Base-by-base conservation (phyloP, 2,329 filamentous ascomycete genomes). In the Clonostachys solani region DNA sequence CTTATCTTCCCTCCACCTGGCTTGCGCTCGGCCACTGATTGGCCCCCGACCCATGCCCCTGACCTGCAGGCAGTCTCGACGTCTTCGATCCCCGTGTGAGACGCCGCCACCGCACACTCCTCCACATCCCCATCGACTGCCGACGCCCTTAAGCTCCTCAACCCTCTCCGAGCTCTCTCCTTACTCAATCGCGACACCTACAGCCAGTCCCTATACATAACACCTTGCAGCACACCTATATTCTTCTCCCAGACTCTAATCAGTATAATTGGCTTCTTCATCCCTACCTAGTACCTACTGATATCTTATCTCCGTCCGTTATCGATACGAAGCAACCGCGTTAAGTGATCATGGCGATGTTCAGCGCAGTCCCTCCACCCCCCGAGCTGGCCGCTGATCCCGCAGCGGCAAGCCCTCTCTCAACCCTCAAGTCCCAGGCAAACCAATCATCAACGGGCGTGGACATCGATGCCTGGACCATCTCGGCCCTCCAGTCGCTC, bases 401-500 rank as follows among this genome's bases (percentile, higher is more conserved):
- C 35, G 33, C 37, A 36, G 19, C 48, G 53, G 35, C 48, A 47
- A 42, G 42, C 42, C 33, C 54, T 45, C 41, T 52, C 49, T 46
- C 59, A 46, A 42, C 50, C 45, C 38, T 55, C 34, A 45, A 56
- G 18, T 52, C 56, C 33, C 38, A 52, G 40, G 17, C 50, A 54
- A 29, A 56, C 56, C 19, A 58, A 7, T 54, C 56, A 15, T 56
- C 58, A 13, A 57, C 50, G 34, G 56, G 57, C 45, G 69, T 81
- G 46, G 80, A 86, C 51, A 83, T 88, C 49, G 84, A 85, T 51
- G 75, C 82, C 34, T 89, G 86, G 86, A 83, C 84, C 13, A 68
- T 78, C 46, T 74, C 73, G 16, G 77, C 80, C 6, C 72, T 83
- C 42, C 69, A 77, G 56, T 77, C 73, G 41, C 75, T 78, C 41